phyloP scores from a whole-genome alignment of 1,139 yeast genomes.

The Blastobotrys elegans region DNA sequence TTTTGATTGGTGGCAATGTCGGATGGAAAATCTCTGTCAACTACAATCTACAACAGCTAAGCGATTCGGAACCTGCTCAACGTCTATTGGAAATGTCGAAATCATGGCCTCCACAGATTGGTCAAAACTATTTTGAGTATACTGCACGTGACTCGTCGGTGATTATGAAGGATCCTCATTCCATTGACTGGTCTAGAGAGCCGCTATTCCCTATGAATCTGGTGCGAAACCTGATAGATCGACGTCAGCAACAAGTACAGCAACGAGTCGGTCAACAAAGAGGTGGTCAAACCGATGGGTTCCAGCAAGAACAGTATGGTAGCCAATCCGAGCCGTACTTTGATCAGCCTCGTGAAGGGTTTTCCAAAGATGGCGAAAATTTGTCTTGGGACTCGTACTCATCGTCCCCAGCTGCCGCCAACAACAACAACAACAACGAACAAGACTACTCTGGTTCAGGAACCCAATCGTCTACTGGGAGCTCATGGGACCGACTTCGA shows the following conservation, averaged over 20 bases:
- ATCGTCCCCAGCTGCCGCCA: neutral
- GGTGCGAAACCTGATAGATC: conserved; percentile 3
- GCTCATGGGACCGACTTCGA: conserved; percentile 20
- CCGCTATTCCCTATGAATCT: conserved; percentile 30
- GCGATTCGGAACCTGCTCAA: conserved; percentile 22
- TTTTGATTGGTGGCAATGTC: conserved; percentile 20
- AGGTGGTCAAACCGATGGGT: neutral
- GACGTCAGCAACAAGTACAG: neutral
- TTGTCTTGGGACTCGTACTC: conserved; percentile 4
- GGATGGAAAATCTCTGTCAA: conserved; percentile 20
- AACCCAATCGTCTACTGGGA: neutral
- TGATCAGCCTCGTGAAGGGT: conserved; percentile 3
- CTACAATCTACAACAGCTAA: conserved; percentile 16
- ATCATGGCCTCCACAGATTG: conserved; percentile 29
- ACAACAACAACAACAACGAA: too few species aligned
- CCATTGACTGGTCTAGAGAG: conserved; percentile 28
- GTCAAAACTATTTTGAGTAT: conserved; percentile 25
- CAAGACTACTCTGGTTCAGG: neutral
- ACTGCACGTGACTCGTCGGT: conserved; percentile 24
- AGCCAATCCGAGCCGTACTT: neutral
- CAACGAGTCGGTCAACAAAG: too few species aligned
- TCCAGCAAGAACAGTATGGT: neutral
- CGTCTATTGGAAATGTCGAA: conserved; percentile 17
- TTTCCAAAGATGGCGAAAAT: conserved; percentile 5
- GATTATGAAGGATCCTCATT: conserved; percentile 28